Base-by-base conservation (phyloP, 2,329 filamentous ascomycete species). In the Metarhizium brunneum region DNA sequence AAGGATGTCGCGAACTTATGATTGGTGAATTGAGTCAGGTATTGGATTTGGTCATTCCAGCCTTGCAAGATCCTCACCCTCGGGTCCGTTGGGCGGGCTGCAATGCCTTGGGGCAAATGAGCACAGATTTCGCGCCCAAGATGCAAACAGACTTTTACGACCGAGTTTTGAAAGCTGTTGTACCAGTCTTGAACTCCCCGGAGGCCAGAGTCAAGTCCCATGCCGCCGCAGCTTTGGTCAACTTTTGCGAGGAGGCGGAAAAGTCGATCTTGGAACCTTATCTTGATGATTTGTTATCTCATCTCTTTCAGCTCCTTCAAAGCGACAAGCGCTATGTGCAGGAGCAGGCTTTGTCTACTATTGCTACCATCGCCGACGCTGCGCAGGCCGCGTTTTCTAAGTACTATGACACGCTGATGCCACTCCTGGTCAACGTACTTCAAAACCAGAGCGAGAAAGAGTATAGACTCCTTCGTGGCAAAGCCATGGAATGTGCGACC, bases 81-180 rank as follows among this genome's bases (percentile, higher is more conserved):
- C 89, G 94, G 67, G 94, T 99, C 55, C 87, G 92, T 65, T 99
- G 95, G 86, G 94, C 94, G 53, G 94, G 92, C 38, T 99, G 94
- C 77, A 97, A 99, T 68, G 94, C 94, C 47, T 81, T 99, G n/a
- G 94, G 94, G 32, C 94, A 99, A 72, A 99, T 99, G 94, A 97
- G 92, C 75, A 99, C 94, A 36, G 94, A 99, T 68, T 99, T 99
- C 70, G 92, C 95, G 13, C 92, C 92, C 13, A 95, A 88, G 11
- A 97, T 99, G 92, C 94, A 99, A 72, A 88, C 90, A 62, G 94
- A 96, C 65, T 95, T 95, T 71, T 94, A 96, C 70, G 83, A 89
- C 60, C 80, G 86, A 48, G 89, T 99, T 16, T 80, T 99, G 53
- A 90, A 86, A 63, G 90, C 90, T 62, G 94, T 99, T 55, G 91